Evolutionary conservation across 805 yeast genomes (phyloP).

Genomic region (Cyberlindnera samutprakarnensis): DNA sequence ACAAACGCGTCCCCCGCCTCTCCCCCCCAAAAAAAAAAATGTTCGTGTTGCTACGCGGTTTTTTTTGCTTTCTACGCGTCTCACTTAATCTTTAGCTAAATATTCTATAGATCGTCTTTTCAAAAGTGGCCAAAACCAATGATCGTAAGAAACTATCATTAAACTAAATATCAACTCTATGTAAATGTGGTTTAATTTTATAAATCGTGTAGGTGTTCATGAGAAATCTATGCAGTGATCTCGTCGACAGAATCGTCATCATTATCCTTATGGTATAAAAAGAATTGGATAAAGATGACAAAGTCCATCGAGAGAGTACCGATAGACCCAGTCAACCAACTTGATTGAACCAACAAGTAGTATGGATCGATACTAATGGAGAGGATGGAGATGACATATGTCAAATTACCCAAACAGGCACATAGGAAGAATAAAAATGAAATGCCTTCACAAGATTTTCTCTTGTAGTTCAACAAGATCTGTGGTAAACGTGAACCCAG

Average conservation of each 20-base stretch:
- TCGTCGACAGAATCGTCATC: slow-evolving; percentile 13
- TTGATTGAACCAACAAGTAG: slow-evolving; percentile 73
- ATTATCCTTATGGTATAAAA: slow-evolving; percentile 43
- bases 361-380: slow-evolving; percentile 62
- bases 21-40: too few relatives aligned
- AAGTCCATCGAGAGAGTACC: slow-evolving; percentile 85
- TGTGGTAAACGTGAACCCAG: slow-evolving; percentile 92
- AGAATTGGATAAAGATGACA: slow-evolving; percentile 79
- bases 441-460: slow-evolving; percentile 93
- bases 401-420: slow-evolving; percentile 90
- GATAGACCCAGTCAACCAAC: slow-evolving; percentile 88
- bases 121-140: too few relatives aligned
- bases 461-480: slow-evolving; percentile 70
- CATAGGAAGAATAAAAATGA: slow-evolving; percentile 89
- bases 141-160: too few relatives aligned
- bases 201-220: too few relatives aligned
- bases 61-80: too few relatives aligned
- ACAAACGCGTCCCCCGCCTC: neutral
- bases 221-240: too few relatives aligned
- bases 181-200: too few relatives aligned
- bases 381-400: slow-evolving; percentile 82
- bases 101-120: too few relatives aligned
- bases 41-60: too few relatives aligned
- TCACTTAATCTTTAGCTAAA: too few relatives aligned
- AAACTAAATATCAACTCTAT: too few relatives aligned